Conservation (phyloP, 805 yeast genomes). For the Sugiyamaella marilandica region DNA sequence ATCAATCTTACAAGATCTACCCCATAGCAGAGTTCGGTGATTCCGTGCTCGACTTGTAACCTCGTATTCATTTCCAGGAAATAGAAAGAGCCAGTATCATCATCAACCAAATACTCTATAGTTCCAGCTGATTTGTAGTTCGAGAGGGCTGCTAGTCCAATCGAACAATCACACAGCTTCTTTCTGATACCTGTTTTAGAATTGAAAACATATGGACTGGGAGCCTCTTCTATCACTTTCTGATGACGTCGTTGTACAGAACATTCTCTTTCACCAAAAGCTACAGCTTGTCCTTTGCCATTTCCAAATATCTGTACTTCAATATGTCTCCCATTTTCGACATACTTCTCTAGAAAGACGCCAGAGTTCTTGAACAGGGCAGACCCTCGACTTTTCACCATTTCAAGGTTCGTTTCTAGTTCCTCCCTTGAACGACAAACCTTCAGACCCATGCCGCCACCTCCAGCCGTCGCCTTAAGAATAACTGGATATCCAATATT, state of each 20-base stretch:
- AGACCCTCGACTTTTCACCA: slow-evolving; percentile 89
- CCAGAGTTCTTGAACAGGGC: slow-evolving; percentile 92
- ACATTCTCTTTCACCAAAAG: slow-evolving; percentile 95
- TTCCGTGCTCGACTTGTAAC: slow-evolving; percentile 94
- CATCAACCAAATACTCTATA: slow-evolving; percentile 89
- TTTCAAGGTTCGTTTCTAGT: slow-evolving; percentile 74
- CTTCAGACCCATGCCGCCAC: slow-evolving; percentile 97
- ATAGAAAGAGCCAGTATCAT: slow-evolving; percentile 78
- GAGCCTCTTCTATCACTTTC: slow-evolving; percentile 92
- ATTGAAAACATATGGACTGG: slow-evolving; percentile 88
- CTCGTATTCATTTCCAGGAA: slow-evolving; percentile 94
- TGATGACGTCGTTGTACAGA: slow-evolving; percentile 96
- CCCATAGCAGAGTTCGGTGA: slow-evolving; percentile 91
- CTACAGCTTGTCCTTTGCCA: slow-evolving; percentile 86
- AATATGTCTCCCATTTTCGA: slow-evolving; percentile 90
- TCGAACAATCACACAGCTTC: slow-evolving; percentile 75
- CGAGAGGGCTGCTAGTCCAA: slow-evolving; percentile 71
- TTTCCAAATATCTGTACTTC: slow-evolving; percentile 96
- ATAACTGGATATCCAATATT: slow-evolving; percentile 77
- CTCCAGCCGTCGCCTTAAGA: slow-evolving; percentile 98
- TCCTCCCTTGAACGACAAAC: slow-evolving; percentile 80
- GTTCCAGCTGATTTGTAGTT: slow-evolving; percentile 96
- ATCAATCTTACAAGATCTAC: slow-evolving; percentile 95
- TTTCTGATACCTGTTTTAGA: slow-evolving; percentile 48
- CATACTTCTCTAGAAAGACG: slow-evolving; percentile 88